Conservation (phyloP, 1,139 yeast genomes). For the Nakaseomyces uthaithaninus region DNA sequence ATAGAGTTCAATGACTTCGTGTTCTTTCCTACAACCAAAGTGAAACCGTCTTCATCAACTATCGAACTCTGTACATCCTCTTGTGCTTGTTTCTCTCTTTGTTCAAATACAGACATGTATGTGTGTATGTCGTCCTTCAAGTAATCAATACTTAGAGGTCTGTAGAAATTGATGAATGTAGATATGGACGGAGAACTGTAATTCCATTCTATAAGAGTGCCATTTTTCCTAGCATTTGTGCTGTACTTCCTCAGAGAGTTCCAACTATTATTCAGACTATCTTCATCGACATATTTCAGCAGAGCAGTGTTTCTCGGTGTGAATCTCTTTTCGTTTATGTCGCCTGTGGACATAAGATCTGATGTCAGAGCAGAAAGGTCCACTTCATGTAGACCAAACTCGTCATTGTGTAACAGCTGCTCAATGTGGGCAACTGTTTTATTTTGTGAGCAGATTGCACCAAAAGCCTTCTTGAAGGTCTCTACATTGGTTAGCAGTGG, state of each 20-base stretch:
- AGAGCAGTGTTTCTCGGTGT: constrained; percentile 70
- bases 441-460: constrained; percentile 42
- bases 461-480: constrained; percentile 50
- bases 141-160: constrained; percentile 29
- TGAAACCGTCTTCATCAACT: constrained; percentile 91
- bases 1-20: constrained; percentile 50
- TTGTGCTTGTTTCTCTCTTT: constrained; percentile 58
- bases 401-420: constrained; percentile 29
- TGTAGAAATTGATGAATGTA: constrained; percentile 30
- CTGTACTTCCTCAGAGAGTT: constrained; percentile 48
- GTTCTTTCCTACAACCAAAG: constrained; percentile 78
- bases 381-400: constrained; percentile 41
- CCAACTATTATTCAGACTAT: constrained; percentile 61
- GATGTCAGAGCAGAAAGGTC: constrained; percentile 55
- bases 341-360: constrained; percentile 40
- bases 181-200: constrained; percentile 26
- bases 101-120: constrained; percentile 55
- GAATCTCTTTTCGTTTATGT: constrained; percentile 31
- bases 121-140: constrained; percentile 29
- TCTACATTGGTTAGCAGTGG: constrained; percentile 55
- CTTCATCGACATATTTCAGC: constrained; percentile 66
- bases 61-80: constrained; percentile 51
- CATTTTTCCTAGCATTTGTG: constrained; percentile 17
- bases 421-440: constrained; percentile 31
- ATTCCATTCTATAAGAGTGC: constrained; percentile 29